Evolutionary conservation across 192 early-diverging fungal genomes (phyloP), one percentile per base, ranked within the genome.

Genomic region (Backusella tuberculispora): DNA sequence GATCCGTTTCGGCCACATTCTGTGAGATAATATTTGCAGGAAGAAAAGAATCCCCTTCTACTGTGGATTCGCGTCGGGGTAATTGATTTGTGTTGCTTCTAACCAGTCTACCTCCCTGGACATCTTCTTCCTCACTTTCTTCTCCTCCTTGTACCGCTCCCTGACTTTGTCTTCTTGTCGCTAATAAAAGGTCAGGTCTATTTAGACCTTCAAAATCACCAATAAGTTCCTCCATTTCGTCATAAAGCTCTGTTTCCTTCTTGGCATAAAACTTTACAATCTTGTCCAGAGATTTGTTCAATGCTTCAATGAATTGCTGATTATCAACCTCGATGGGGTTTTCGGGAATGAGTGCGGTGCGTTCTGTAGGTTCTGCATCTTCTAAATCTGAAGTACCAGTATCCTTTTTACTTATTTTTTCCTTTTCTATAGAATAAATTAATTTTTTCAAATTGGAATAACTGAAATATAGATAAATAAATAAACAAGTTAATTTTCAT

Each of bases 251-350:
- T 0, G 83, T 84, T 74, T 97, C 95, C 76, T 97, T 96, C 66
- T 88, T 88, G 17, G 81, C 76, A 82, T 98, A 98, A 74, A 97
- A 97, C 40, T 79, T 78, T 43, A 87, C 86, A 71, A 98, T 95
- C 77, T 95, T 95, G 67, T 87, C 86, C 41, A 98, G 87, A 69
- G 97, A 94, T 69, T 88, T 88, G 77, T 97, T 94, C 8, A 98
- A 87, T 2, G 93, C 88, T 7, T 88, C 85, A 15, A 86, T 81
- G 71, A 98, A 97, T n/a, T 84, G 77, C 12, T 69, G 66, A 66
- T 89, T 85, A 56, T 75, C 77, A 14, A 60, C 74, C 37, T 81
- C 83, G 75, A 10, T 63, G 26, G 46, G 80, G 6, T 71, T 68
- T 45, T 73, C 66, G 42, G 74, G 72, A 24, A 85, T 68, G 15